Evolutionary conservation across 768 basidiomycete species (phyloP).

Genomic region (Pleurotus sapidus): DNA sequence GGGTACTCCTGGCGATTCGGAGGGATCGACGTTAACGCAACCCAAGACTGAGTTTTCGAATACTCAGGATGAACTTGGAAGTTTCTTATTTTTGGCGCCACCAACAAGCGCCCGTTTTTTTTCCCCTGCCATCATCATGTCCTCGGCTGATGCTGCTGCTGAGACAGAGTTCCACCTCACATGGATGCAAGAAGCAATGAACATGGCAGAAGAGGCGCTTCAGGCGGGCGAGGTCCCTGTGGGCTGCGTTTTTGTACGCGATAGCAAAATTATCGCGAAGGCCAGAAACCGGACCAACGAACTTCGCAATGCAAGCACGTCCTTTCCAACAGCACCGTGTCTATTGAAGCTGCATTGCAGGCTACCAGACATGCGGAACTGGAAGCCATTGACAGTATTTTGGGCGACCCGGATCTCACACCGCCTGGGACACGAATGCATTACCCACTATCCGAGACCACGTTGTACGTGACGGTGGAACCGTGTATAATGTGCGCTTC

Average conservation of each 20-base stretch:
- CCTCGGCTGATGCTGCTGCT: not conserved
- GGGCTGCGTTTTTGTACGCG: slow-evolving; percentile 91
- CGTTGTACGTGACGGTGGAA: slow-evolving; percentile 96
- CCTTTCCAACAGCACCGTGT: slow-evolving; percentile 2
- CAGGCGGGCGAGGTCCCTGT: slow-evolving; percentile 89
- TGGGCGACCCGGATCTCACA: slow-evolving; percentile 60
- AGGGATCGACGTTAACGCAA: too few relatives aligned
- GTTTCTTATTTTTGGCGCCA: too few relatives aligned
- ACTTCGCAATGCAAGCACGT: slow-evolving; percentile 71
- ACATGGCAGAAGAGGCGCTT: slow-evolving; percentile 89
- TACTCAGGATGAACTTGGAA: too few relatives aligned
- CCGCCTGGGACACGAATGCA: slow-evolving; percentile 30
- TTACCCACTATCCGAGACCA: slow-evolving; percentile 75
- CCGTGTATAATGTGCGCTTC: slow-evolving; percentile 99
- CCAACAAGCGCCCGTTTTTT: too few relatives aligned
- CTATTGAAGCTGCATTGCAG: slow-evolving; percentile 36
- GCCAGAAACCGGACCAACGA: slow-evolving; percentile 95
- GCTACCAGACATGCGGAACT: slow-evolving; percentile 97
- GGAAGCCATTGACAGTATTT: slow-evolving; percentile 89
- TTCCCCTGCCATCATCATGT: not conserved
- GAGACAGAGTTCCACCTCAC: slow-evolving; percentile 29
- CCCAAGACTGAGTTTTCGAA: too few relatives aligned
- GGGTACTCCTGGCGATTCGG: too few relatives aligned
- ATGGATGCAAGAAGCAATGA: slow-evolving; percentile 85
- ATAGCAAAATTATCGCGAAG: slow-evolving; percentile 71